These are phyloP conservation scores for Nepenthes alata DNA, from an alignment of 179 eudicot species.

Conservation along the genomic window DNA sequence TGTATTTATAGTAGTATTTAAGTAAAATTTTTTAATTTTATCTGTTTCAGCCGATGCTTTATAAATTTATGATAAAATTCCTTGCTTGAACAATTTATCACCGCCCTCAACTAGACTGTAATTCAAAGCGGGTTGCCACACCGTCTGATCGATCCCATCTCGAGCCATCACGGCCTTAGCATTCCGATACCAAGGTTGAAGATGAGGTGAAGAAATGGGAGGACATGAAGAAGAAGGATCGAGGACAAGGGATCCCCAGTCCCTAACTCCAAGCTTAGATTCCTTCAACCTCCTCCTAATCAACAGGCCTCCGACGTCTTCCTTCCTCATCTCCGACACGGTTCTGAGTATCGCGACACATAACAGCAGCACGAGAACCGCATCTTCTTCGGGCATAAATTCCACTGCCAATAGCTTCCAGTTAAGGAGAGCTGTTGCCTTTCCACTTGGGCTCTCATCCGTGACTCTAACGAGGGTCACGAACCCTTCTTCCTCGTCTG, in stretches of 20 bases:
- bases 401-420: slow-evolving; percentile 72
- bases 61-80: slow-evolving; percentile 19
- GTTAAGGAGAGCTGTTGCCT: slow-evolving; percentile 81
- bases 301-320: slow-evolving; percentile 59
- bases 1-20: no score
- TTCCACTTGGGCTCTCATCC: slow-evolving; percentile 67
- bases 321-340: slow-evolving; percentile 50
- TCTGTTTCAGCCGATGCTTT: no score
- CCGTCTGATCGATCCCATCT: slow-evolving; percentile 28
- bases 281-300: slow-evolving; percentile 60
- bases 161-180: slow-evolving; percentile 35
- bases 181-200: slow-evolving; percentile 88
- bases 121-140: slow-evolving; percentile 22
- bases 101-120: slow-evolving; percentile 70
- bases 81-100: slow-evolving; percentile 60
- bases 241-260: slow-evolving; percentile 73
- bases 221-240: slow-evolving; percentile 33
- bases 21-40: no score
- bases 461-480: slow-evolving; percentile 64
- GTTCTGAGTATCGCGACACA: slow-evolving; percentile 55
- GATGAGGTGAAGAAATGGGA: slow-evolving; percentile 22
- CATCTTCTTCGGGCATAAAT: slow-evolving; percentile 76
- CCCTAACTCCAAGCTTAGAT: slow-evolving; percentile 43
- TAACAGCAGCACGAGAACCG: slow-evolving; percentile 55
- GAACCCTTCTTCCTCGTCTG: slow-evolving; percentile 49